phyloP scores from a whole-genome alignment of 2,329 filamentous ascomycete genomes.

The Apiospora phragmitis region DNA sequence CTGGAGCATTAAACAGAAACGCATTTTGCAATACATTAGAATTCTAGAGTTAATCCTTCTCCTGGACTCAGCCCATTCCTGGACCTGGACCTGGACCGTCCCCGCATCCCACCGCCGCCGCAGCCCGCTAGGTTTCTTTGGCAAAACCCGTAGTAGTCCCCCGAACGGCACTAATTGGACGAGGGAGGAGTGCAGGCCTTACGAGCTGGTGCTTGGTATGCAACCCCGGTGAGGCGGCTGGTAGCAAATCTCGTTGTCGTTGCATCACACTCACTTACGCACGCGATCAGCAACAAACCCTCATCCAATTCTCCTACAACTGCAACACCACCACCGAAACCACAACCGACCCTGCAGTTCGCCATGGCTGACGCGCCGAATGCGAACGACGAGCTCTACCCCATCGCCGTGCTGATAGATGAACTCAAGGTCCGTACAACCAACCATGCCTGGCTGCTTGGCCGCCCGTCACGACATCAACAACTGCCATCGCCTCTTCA shows the following conservation, averaged over 20 bases:
- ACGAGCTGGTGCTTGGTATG: constrained; percentile 12
- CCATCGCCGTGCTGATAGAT: constrained; percentile 98
- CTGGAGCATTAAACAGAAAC: constrained; percentile 1
- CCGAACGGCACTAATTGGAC: constrained; percentile 4
- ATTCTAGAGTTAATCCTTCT: neutral
- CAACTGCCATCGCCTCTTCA: neutral
- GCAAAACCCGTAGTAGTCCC: neutral
- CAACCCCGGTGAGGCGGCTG: constrained; percentile 10
- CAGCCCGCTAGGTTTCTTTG: constrained; percentile 1
- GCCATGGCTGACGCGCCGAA: constrained; percentile 86
- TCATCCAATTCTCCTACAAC: constrained; percentile 7
- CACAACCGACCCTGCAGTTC: constrained; percentile 35
- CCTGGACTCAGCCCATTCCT: neutral
- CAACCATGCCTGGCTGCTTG: neutral
- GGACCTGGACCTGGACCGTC: constrained; percentile 1
- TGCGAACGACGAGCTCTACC: constrained; percentile 98
- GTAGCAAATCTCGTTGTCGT: constrained; percentile 12
- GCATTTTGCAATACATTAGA: constrained; percentile 6
- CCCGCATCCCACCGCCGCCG: neutral
- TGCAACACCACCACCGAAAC: constrained; percentile 11
- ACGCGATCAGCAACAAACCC: constrained; percentile 26
- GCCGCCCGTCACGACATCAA: constrained; percentile 23
- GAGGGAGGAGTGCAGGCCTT: constrained; percentile 8
- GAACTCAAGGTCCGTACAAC: constrained; percentile 82
- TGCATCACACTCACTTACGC: constrained; percentile 13